Evolutionary conservation across 1,284 basidiomycete species (phyloP).

Genomic region (Moniliella sp.): DNA sequence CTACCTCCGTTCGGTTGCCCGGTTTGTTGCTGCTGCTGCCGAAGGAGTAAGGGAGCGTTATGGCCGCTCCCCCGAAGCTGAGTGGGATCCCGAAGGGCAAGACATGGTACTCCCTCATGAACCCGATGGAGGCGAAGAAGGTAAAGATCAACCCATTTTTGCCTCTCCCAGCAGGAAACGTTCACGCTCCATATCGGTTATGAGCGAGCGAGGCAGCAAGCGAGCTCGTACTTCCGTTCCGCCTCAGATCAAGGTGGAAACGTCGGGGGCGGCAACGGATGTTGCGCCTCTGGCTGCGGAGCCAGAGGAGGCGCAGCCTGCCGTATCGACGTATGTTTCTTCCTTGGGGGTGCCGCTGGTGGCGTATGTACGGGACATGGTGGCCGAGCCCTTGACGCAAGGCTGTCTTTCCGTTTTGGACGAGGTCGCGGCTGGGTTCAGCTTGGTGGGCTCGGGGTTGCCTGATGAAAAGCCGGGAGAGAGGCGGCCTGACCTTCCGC

Average conservation of each 20-base stretch:
- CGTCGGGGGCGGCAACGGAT: neutral
- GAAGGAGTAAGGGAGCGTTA: neutral
- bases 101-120: neutral
- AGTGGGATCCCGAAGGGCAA: neutral
- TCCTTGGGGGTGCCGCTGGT: neutral
- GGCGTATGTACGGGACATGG: neutral
- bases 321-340: neutral
- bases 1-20: constrained; percentile 13
- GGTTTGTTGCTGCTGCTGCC: constrained; percentile 13
- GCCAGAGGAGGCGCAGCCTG: neutral
- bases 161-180: neutral
- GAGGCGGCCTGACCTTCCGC: neutral
- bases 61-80: neutral
- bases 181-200: neutral
- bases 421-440: neutral
- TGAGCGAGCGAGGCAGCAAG: neutral
- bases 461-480: neutral
- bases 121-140: too few relatives aligned
- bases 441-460: neutral
- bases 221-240: neutral
- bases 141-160: neutral
- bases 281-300: neutral
- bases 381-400: neutral
- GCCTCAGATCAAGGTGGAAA: neutral
- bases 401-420: neutral